phyloP scores from a whole-genome alignment of 192 early-diverging fungal genomes.

The Backusella luteola region DNA sequence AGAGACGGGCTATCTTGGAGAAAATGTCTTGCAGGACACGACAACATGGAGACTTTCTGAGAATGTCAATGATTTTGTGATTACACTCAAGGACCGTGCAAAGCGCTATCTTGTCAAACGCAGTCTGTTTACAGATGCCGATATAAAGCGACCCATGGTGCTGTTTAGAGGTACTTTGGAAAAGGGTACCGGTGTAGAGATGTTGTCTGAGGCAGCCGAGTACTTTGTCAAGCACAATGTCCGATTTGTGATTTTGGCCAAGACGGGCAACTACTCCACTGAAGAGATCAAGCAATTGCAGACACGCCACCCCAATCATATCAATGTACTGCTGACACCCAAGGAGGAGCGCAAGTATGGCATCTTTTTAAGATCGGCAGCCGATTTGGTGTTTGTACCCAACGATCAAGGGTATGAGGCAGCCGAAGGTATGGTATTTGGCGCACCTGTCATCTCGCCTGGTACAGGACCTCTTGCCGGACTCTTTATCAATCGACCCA shows the following conservation, averaged over 20 bases:
- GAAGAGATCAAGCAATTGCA: not conserved
- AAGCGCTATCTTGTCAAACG: conserved; percentile 45
- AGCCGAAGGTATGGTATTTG: conserved; percentile 9
- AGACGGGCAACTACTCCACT: not conserved
- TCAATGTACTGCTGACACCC: conserved; percentile 31
- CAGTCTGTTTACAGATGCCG: conserved; percentile 37
- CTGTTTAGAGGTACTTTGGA: conserved; percentile 53
- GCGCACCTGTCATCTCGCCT: not conserved
- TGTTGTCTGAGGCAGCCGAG: not conserved
- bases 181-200: conserved; percentile 42
- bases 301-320: conserved; percentile 16
- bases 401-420: not conserved
- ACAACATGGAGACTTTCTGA: conserved; percentile 4
- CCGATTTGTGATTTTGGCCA: conserved; percentile 33
- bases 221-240: conserved; percentile 37
- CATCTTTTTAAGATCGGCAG: conserved; percentile 48
- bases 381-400: conserved; percentile 27
- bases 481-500: conserved; percentile 45
- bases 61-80: conserved; percentile 19
- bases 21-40: not conserved
- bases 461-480: conserved; percentile 43
- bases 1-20: not conserved
- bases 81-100: conserved; percentile 45
- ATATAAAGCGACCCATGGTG: conserved; percentile 43
- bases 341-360: conserved; percentile 48